A percentile compares a stretch with the other conserved stretches of the same genome.
Evolutionary conservation across 2,329 filamentous ascomycete genomes (phyloP).

Genomic region (Xylariaceae sp.): DNA sequence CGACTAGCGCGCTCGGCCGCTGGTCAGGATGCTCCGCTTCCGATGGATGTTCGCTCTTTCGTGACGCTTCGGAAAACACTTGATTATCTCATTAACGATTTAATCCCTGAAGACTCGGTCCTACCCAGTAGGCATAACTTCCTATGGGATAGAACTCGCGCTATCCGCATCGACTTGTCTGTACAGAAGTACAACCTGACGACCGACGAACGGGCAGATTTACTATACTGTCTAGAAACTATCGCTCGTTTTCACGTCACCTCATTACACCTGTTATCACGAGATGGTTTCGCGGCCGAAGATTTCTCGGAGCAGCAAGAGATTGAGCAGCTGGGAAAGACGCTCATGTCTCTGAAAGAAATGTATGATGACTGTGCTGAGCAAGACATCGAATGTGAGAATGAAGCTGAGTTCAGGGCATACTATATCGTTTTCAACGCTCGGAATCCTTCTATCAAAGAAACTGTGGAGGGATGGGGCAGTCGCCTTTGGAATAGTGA

Average conservation of each 20-base stretch:
- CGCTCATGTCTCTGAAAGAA: conserved; percentile 59
- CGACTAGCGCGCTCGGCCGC: conserved; percentile 63
- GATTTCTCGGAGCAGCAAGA: conserved; percentile 64
- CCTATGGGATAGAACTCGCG: conserved; percentile 63
- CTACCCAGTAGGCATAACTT: conserved; percentile 56
- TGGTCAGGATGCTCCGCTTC: conserved; percentile 61
- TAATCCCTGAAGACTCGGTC: conserved; percentile 51
- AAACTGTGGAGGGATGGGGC: conserved; percentile 53
- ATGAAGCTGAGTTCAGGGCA: conserved; percentile 61
- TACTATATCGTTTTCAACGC: conserved; percentile 61
- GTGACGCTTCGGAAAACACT: conserved; percentile 53
- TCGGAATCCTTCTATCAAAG: conserved; percentile 52
- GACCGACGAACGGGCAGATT: conserved; percentile 50
- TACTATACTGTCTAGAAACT: conserved; percentile 60
- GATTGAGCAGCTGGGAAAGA: conserved; percentile 61
- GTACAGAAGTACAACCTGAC: conserved; percentile 57
- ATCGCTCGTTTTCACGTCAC: conserved; percentile 64
- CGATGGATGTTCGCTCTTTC: conserved; percentile 62
- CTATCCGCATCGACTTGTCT: conserved; percentile 63
- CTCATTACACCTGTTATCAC: conserved; percentile 57
- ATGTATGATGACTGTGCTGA: conserved; percentile 60
- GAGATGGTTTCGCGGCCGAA: conserved; percentile 49
- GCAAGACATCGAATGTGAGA: conserved; percentile 53
- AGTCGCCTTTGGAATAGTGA: conserved; percentile 51
- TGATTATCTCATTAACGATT: conserved; percentile 57